phyloP scores from a whole-genome alignment of 306 rosid species.

The Carpinus fangiana region DNA sequence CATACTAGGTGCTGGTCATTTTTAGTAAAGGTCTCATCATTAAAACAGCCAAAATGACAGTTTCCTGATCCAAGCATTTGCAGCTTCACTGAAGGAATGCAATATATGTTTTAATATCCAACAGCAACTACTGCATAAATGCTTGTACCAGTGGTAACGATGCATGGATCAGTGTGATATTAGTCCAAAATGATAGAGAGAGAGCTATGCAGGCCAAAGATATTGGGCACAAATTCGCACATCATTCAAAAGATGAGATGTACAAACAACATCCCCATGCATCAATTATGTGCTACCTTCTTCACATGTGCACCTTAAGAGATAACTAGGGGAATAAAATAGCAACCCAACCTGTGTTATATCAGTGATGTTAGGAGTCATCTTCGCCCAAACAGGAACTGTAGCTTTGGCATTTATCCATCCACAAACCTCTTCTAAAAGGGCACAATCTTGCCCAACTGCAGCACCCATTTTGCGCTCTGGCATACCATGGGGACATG shows the following conservation, averaged over 20 bases:
- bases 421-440: constrained; percentile 90
- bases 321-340: constrained; percentile 2
- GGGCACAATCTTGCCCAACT: constrained; percentile 89
- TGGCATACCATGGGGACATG: constrained; percentile 99
- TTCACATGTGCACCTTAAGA: background rate
- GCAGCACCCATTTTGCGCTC: constrained; percentile 98
- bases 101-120: background rate
- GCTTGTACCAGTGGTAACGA: background rate
- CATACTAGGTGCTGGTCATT: background rate
- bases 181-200: background rate
- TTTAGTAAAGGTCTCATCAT: background rate
- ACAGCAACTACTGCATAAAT: background rate
- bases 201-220: background rate
- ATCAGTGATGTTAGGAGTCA: constrained; percentile 97
- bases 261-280: background rate
- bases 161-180: background rate
- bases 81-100: background rate
- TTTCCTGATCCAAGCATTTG: background rate
- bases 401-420: constrained; percentile 96
- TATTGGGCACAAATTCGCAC: background rate
- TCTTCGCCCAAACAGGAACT: constrained; percentile 98
- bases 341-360: constrained; percentile 67
- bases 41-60: background rate
- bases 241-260: background rate
- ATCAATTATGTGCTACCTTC: constrained; percentile 2